phyloP scores from a whole-genome alignment of 106 monocot genomes.

The Narthecium ossifragum region DNA sequence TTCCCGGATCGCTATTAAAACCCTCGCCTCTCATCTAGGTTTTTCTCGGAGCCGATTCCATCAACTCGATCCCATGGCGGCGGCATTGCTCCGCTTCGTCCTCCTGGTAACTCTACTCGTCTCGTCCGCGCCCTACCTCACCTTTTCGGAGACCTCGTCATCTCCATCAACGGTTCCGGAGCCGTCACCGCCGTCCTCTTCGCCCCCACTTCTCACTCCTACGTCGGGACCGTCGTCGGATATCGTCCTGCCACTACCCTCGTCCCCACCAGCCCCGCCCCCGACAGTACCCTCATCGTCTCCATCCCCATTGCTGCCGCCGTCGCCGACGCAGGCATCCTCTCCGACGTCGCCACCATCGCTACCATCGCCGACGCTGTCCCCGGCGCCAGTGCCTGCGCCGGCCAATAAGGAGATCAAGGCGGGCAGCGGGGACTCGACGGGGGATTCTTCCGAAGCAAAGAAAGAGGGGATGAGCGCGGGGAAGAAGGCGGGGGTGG shows the following conservation, averaged over 20 bases:
- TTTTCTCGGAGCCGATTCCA: no score
- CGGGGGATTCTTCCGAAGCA: background rate
- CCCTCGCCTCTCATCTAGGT: no score
- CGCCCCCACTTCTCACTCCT: no score
- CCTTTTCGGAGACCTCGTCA: slow-evolving; percentile 5
- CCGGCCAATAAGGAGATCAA: slow-evolving; percentile 4
- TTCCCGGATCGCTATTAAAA: no score
- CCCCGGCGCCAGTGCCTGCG: slow-evolving; percentile 5
- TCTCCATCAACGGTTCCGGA: slow-evolving; percentile 1
- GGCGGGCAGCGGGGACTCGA: background rate
- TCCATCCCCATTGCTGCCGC: slow-evolving; percentile 2
- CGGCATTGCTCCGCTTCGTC: slow-evolving; percentile 8
- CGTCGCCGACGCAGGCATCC: background rate
- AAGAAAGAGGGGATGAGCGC: slow-evolving; percentile 29
- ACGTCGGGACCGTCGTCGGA: slow-evolving; percentile 6
- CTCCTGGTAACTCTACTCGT: slow-evolving; percentile 23
- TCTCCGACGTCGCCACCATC: slow-evolving; percentile 6
- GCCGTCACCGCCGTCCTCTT: slow-evolving; percentile 1
- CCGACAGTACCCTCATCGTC: slow-evolving; percentile 9
- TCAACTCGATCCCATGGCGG: slow-evolving; percentile 6
- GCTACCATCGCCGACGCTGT: background rate
- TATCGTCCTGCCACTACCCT: slow-evolving; percentile 2
- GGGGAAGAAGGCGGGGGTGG: slow-evolving; percentile 51
- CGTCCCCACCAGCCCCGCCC: background rate
- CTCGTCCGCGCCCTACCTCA: slow-evolving; percentile 10